Base-by-base conservation (phyloP, 192 early-diverging fungal species). In the Podila minutissima region DNA sequence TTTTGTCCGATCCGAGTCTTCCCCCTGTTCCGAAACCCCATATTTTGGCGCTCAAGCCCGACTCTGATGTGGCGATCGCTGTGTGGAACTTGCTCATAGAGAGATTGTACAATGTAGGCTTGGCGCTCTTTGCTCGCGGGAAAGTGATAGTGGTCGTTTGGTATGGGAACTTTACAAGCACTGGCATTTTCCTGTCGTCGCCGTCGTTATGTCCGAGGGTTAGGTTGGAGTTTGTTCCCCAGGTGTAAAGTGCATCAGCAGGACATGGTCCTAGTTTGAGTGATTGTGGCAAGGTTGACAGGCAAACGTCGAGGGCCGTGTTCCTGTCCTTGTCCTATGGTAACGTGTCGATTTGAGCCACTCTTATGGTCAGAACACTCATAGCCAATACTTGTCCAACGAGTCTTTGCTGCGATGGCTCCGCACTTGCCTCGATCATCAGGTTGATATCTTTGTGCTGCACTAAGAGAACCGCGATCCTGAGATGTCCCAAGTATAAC, bases 1-100 rank as follows among this genome's bases (percentile, higher is more conserved):
- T 90, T 33, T 86, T 85, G 53, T 90, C 91, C 17, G 86, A 83
- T 10, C 94, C 94, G 19, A 95, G 76, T 51, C 94, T 67, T 9
- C 93, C 94, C 9, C 89, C 90, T 6, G 82, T 61, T 17, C 94
- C 94, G 77, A 92, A 94, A 0, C 94, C 94, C 79, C 91, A 89
- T 5, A 88, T 24, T 20, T 83, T 72, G 28, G 82, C 64, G 29
- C 85, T 86, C 59, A 78, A 84, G 31, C 88, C 59, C 22, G 72
- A 57, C 24, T 87, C 86, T 29, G 67, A 82, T 19, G 90, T 90
- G 4, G 89, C 41, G 33, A 90, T 60, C 1, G 84, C 89, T 22
- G 84, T 85, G 68, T 95, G 94, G 46, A 90, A 94, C 73, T 95
- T 95, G 5, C 89, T 89, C 83, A 93, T 88, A 15, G 72, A 62